Conservation (phyloP, 495 filamentous ascomycete species). For the Aspergillus wentii region DNA sequence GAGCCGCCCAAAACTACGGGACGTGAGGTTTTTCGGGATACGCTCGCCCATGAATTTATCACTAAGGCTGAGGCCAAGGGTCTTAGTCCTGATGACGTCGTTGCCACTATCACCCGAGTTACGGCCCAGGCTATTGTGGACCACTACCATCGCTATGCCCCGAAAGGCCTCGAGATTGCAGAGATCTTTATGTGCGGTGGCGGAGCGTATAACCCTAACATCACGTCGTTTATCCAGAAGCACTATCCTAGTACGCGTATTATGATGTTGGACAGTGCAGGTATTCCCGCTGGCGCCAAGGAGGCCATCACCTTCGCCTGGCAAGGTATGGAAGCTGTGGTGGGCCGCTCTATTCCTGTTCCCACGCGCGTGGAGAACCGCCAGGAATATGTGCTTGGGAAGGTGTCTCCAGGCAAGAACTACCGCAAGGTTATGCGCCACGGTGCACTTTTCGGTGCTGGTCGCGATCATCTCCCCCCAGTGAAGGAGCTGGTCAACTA, state of each 20-base stretch:
- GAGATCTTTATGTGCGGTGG: slow-evolving; percentile 60
- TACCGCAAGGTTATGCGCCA: slow-evolving; percentile 47
- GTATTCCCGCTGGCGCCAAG: slow-evolving; percentile 48
- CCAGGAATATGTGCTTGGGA: slow-evolving; percentile 44
- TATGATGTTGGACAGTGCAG: slow-evolving; percentile 50
- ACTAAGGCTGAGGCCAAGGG: slow-evolving; percentile 36
- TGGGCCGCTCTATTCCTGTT: slow-evolving; percentile 48
- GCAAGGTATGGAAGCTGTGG: slow-evolving; percentile 50
- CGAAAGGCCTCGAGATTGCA: slow-evolving; percentile 39
- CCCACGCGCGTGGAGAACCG: slow-evolving; percentile 46
- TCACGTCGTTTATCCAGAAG: slow-evolving; percentile 44
- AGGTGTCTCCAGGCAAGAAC: slow-evolving; percentile 50
- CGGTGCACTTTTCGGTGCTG: slow-evolving; percentile 43
- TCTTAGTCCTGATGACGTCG: slow-evolving; percentile 42
- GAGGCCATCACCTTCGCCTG: slow-evolving; percentile 56
- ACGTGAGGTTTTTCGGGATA: slow-evolving; percentile 54
- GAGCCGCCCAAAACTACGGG: slow-evolving; percentile 55
- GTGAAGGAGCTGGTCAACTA: slow-evolving; percentile 46
- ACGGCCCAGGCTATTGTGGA: slow-evolving; percentile 53
- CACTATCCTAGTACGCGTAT: slow-evolving; percentile 44
- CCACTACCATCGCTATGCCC: slow-evolving; percentile 48
- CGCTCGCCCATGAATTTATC: slow-evolving; percentile 43
- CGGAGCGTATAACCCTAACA: slow-evolving; percentile 54
- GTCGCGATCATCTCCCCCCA: slow-evolving; percentile 36
- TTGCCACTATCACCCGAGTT: slow-evolving; percentile 52